Base-by-base conservation (phyloP, 345 rosid species). In the Trapa incisa region DNA sequence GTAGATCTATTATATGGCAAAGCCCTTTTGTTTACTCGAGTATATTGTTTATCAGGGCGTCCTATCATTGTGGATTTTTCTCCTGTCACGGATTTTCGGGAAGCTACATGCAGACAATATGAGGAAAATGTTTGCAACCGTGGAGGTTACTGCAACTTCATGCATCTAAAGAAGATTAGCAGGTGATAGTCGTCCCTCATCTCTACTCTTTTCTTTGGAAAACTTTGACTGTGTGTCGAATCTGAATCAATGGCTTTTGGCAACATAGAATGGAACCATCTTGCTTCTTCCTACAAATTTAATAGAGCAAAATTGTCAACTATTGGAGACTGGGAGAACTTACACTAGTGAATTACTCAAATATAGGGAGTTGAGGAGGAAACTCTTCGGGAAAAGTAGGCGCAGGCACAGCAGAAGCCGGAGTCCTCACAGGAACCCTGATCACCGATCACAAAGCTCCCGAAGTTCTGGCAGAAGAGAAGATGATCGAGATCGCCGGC, bases 131-230 rank as follows among this genome's bases (percentile, higher is more conserved):
- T 72, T 0, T 85, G 89, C 72, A 82, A 80, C 61, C 75, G 82
- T 61, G 86, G 86, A 64, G 86, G 86, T 38, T 82, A 82, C 65
- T 85, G 89, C 79, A 85, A 85, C 72, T 84, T 84, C 71, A 82
- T 82, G 86, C 89, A 84, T 75, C 79, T 84, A 67, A 85, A 85
- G 72, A 82, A 75, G 75, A 82, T 80, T 64, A 77, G 82, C 84
- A 78, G 80, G 86, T 82, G 37, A 39, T 37, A 45, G 65, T 11
- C 38, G 3, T 47, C 42, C 41, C n/a, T 10, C 6, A 16, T 47
- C n/a, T 4, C 37, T 22, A 3, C 39, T 1, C 43, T 35, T 38
- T 2, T 17, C 36, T 45, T 68, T 65, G 43, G 56, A 4, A 22
- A 4, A 39, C 3, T 14, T 11, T 14, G 68, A 12, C 4, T 10